Evolutionary conservation across 768 basidiomycete species (phyloP).

Genomic region (Dioszegia hungarica): DNA sequence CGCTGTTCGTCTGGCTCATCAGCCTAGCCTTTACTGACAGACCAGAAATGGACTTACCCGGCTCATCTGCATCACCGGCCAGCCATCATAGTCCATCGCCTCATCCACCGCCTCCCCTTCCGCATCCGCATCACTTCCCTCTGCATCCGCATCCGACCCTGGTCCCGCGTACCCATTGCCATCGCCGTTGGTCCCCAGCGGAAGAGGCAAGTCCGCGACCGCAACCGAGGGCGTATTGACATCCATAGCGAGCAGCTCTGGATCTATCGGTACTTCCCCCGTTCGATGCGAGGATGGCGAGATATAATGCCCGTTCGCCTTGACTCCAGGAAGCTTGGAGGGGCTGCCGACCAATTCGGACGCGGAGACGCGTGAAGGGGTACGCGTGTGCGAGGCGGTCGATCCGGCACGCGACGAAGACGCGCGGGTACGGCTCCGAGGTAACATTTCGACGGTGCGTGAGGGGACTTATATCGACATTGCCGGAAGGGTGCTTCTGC

Average conservation of each 20-base stretch:
- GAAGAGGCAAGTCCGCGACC: not conserved
- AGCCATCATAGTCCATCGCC: not conserved
- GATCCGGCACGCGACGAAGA: slow-evolving; percentile 4
- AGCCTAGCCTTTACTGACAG: not conserved
- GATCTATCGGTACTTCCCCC: slow-evolving; percentile 12
- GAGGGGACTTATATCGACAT: not conserved
- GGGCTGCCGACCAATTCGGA: too few relatives aligned
- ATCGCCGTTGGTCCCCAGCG: not conserved
- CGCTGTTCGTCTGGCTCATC: not conserved
- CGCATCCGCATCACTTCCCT: slow-evolving; percentile 13
- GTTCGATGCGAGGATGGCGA: not conserved
- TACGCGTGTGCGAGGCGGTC: not conserved
- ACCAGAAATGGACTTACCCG: not conserved
- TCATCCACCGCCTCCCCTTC: slow-evolving; percentile 15
- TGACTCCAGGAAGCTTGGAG: too few relatives aligned
- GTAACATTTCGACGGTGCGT: not conserved
- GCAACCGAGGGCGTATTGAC: too few relatives aligned
- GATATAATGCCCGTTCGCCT: not conserved
- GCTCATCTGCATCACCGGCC: not conserved
- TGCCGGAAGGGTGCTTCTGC: not conserved
- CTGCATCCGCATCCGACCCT: slow-evolving; percentile 8
- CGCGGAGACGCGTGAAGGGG: slow-evolving; percentile 1
- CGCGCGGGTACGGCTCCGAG: not conserved
- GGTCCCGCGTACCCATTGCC: not conserved
- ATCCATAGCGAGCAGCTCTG: slow-evolving; percentile 11